Evolutionary conservation across 768 basidiomycete genomes (phyloP).

Genomic region (Psilocybe subaeruginosa): DNA sequence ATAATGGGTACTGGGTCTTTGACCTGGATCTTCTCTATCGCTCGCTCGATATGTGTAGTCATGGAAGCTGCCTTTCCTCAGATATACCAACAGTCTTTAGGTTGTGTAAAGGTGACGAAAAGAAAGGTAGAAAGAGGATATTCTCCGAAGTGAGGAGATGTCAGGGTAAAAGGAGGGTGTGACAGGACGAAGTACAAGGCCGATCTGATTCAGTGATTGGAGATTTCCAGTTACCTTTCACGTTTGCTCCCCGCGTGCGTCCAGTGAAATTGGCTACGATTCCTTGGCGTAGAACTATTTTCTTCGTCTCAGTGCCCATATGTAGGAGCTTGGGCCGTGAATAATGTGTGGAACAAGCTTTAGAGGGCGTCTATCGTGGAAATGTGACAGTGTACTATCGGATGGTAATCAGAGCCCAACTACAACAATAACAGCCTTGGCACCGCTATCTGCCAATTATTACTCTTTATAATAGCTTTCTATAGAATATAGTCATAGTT

Average conservation of each 20-base stretch:
- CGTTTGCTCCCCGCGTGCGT: constrained; percentile 10
- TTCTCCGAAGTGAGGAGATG: background rate
- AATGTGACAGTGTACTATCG: constrained; percentile 23
- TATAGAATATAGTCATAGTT: background rate
- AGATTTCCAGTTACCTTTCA: constrained; percentile 1
- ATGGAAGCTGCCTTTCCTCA: constrained; percentile 31
- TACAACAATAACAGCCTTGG: constrained; percentile 3
- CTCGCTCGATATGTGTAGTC: constrained; percentile 63
- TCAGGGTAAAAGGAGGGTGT: constrained; percentile 15
- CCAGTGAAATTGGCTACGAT: background rate
- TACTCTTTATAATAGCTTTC: constrained; percentile 2
- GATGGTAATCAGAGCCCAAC: constrained; percentile 9
- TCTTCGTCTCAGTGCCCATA: background rate
- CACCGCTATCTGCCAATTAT: background rate
- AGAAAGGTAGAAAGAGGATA: constrained; percentile 10
- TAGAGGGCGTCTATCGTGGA: constrained; percentile 7
- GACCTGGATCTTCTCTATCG: constrained; percentile 66
- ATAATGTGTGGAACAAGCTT: background rate
- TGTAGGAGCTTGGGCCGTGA: background rate
- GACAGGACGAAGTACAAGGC: constrained; percentile 28
- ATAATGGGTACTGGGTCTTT: constrained; percentile 54
- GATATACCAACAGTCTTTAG: constrained; percentile 9
- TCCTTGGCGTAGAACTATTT: background rate
- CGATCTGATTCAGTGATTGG: constrained; percentile 19
- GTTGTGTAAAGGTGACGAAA: constrained; percentile 14